These are phyloP conservation scores for Brachypodium distachyon DNA, from an alignment of 202 grass and related monocot genomes.

Conservation along the genomic window DNA sequence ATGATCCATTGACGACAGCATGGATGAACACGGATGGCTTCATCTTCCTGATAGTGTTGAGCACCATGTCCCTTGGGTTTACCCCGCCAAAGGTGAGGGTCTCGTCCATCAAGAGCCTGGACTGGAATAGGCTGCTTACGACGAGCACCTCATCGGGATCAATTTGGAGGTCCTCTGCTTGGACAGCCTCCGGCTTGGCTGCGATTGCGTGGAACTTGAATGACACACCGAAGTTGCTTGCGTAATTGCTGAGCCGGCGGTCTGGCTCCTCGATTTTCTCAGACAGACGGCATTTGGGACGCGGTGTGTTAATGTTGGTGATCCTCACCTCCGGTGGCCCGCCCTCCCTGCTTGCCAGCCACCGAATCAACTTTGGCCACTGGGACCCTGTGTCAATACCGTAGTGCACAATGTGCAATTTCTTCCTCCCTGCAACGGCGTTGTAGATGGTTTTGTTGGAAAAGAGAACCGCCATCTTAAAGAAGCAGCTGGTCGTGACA, in stretches of 20 bases:
- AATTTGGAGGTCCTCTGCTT: conserved; percentile 17
- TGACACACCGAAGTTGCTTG: conserved; percentile 15
- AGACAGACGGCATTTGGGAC: conserved; percentile 33
- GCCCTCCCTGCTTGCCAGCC: conserved; percentile 12
- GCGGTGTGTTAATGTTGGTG: conserved; percentile 36
- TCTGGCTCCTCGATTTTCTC: conserved; percentile 39
- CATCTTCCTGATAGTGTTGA: conserved; percentile 43
- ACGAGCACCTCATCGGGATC: conserved; percentile 37
- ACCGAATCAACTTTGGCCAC: conserved; percentile 42
- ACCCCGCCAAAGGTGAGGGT: conserved; percentile 19
- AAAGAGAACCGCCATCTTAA: conserved; percentile 24
- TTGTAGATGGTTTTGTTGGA: conserved; percentile 44
- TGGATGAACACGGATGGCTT: conserved; percentile 41
- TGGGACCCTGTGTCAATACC: conserved; percentile 44
- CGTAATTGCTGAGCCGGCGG: conserved; percentile 28
- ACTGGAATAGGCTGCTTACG: conserved; percentile 31
- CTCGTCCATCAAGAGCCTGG: conserved; percentile 41
- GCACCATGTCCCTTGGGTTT: conserved; percentile 34
- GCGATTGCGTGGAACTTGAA: conserved; percentile 37
- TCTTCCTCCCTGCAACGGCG: conserved; percentile 1
- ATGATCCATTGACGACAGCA: conserved; percentile 30
- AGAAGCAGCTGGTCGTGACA: conserved; percentile 41
- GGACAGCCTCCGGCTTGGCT: conserved; percentile 35
- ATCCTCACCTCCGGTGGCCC: conserved; percentile 49
- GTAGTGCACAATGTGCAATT: conserved; percentile 46